A percentile compares a stretch with the other conserved stretches of the same genome.
phyloP scores from a whole-genome alignment of 2,329 filamentous ascomycete genomes.

The Fusarium chuoi region DNA sequence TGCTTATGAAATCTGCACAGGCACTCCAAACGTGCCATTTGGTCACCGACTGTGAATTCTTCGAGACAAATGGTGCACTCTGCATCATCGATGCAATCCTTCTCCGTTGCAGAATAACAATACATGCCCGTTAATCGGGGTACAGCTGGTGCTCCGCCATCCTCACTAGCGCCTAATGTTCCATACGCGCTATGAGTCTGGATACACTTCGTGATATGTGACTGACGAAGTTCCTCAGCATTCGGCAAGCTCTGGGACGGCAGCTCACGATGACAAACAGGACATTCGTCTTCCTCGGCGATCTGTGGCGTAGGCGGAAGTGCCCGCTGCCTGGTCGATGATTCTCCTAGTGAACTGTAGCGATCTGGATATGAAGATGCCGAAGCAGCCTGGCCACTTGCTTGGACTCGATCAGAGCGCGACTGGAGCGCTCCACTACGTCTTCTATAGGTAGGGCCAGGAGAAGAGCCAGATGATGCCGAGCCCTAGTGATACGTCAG shows the following conservation, averaged over 20 bases:
- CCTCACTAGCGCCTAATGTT: conserved; percentile 45
- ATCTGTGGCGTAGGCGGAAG: conserved; percentile 60
- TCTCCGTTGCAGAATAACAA: conserved; percentile 72
- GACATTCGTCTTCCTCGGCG: conserved; percentile 81
- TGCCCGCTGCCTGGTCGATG: conserved; percentile 53
- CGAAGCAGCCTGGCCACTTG: conserved; percentile 48
- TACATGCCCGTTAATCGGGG: conserved; percentile 69
- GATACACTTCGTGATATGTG: conserved; percentile 70
- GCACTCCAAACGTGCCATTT: conserved; percentile 74
- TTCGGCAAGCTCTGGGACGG: conserved; percentile 66
- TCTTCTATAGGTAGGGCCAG: conserved; percentile 43
- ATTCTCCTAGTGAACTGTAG: conserved; percentile 45
- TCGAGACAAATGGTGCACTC: conserved; percentile 76
- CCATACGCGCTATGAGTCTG: conserved; percentile 63
- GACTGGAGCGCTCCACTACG: conserved; percentile 48
- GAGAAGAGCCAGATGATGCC: conserved; percentile 36
- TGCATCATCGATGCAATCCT: conserved; percentile 74
- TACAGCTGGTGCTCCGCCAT: conserved; percentile 44
- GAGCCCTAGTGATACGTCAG: conserved; percentile 27
- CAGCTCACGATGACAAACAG: conserved; percentile 78
- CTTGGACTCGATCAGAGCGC: conserved; percentile 54
- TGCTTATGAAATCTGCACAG: conserved; percentile 71
- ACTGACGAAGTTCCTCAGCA: conserved; percentile 64
- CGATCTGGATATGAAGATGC: conserved; percentile 48
- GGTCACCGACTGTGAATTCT: conserved; percentile 69